Evolutionary conservation across 306 rosid species (phyloP).

Genomic region (Alnus rubra): DNA sequence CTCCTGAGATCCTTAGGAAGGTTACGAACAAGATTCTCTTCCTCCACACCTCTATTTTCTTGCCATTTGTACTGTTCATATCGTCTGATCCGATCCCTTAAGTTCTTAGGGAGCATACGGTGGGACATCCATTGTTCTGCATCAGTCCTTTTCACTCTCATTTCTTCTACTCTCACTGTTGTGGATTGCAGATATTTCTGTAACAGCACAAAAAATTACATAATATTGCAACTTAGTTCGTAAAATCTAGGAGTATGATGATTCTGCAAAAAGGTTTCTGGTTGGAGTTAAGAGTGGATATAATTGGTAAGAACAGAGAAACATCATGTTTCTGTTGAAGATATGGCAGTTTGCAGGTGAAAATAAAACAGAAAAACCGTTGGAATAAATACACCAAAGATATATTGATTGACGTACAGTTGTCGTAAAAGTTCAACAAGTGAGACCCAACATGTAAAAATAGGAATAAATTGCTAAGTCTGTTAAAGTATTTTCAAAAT

Average conservation of each 20-base stretch:
- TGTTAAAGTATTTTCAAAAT: too few species aligned
- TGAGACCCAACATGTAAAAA: background rate
- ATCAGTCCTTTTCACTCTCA: slow-evolving; percentile 76
- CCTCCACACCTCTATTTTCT: slow-evolving; percentile 86
- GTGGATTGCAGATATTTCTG: slow-evolving; percentile 88
- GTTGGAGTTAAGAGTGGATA: background rate
- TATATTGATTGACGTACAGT: too few species aligned
- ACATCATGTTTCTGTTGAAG: background rate
- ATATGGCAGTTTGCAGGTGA: too few species aligned
- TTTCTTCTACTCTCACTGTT: slow-evolving; percentile 80
- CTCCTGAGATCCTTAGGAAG: slow-evolving; percentile 90
- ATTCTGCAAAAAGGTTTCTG: background rate
- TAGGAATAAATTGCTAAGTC: background rate
- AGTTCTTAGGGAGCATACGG: slow-evolving; percentile 74
- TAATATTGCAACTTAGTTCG: background rate
- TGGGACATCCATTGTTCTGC: slow-evolving; percentile 96
- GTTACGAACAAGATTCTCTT: slow-evolving; percentile 62
- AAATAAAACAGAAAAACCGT: background rate
- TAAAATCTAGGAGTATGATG: too few species aligned
- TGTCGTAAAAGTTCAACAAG: too few species aligned
- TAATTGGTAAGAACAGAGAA: background rate
- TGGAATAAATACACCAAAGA: background rate
- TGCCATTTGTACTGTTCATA: slow-evolving; percentile 95
- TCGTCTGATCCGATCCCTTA: slow-evolving; percentile 71
- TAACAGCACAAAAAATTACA: slow-evolving; percentile 13